Evolutionary conservation across 306 rosid species (phyloP), one percentile per base, ranked within the genome.

Genomic region (Fragaria nilgerrensis): DNA sequence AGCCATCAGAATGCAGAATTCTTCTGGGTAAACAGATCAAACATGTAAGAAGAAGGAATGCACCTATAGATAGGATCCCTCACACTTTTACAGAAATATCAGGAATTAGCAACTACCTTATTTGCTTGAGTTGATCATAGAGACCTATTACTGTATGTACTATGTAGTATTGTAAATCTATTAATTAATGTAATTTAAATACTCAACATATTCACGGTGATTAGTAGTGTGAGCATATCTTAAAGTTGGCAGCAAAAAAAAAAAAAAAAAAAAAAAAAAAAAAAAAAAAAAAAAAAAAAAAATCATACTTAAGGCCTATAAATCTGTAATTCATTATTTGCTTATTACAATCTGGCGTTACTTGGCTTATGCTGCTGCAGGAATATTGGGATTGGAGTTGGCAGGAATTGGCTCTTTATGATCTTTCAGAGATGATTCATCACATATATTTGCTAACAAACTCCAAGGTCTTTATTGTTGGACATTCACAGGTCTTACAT

Each of bases 311-410:
- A 20, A 20, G 1, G 17, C 34, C 48, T 8, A 3, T 48, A 65
- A 65, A 4, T 49, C 48, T 15, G 5, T 48, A 65, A 65, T 65
- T 49, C 52, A 7, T 77, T 13, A 7, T 59, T 71, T 32, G 66
- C 59, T 19, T 72, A 68, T 78, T 80, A 48, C 66, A 22, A 47
- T 62, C n/a, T 64, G 79, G 80, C 61, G 78, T 71, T 63, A 75
- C 36, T 41, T 61, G 61, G 41, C 73, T 64, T 74, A 62, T 77
- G 74, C 72, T 82, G 61, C 82, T 84, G 82, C 84, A 95, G 98
- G 82, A 89, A 1, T 95, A 90, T 85, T 95, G 97, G 97, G 90
- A 90, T 80, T 95, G 98, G 97, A 95, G 97, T 89, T 92, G 93
- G 97, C 89, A 92, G 82, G 98, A 95, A 50, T 85, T 95, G 77